These are phyloP conservation scores for Aphanomyces cochlioides DNA, from an alignment of 352 stramenopile genomes.

Conservation along the genomic window DNA sequence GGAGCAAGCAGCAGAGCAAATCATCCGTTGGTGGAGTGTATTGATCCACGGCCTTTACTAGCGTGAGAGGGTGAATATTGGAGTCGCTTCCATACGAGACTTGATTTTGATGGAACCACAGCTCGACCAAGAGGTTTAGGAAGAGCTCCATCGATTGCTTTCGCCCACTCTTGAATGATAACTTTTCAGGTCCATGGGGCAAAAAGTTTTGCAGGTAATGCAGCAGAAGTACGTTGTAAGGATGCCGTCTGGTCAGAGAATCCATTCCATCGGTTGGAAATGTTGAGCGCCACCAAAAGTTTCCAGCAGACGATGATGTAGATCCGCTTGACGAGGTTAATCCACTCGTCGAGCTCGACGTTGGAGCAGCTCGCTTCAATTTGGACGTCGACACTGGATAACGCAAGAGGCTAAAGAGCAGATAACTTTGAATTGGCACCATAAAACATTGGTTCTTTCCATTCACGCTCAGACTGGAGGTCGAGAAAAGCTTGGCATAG, in stretches of 20 bases:
- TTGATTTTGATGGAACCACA: slow-evolving; percentile 86
- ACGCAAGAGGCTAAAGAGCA: slow-evolving; percentile 80
- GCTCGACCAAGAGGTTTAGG: slow-evolving; percentile 81
- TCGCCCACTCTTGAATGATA: slow-evolving; percentile 72
- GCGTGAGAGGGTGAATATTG: slow-evolving; percentile 11
- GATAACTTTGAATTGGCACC: slow-evolving; percentile 81
- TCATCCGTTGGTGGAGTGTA: slow-evolving; percentile 85
- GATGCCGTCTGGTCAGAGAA: slow-evolving; percentile 63
- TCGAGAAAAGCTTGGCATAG: slow-evolving; percentile 22
- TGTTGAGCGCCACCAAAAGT: slow-evolving; percentile 59
- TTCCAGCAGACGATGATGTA: slow-evolving; percentile 10
- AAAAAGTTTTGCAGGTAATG: slow-evolving; percentile 81
- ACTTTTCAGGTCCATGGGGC: slow-evolving; percentile 41
- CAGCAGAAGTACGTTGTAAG: slow-evolving; percentile 80
- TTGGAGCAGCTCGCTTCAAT: slow-evolving; percentile 40
- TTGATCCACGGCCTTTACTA: slow-evolving; percentile 44
- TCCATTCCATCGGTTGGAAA: slow-evolving; percentile 65
- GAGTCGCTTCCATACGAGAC: slow-evolving; percentile 48
- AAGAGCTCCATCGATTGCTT: slow-evolving; percentile 78
- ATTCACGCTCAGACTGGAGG: slow-evolving; percentile 24
- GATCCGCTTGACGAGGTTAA: slow-evolving; percentile 7
- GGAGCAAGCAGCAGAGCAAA: slow-evolving; percentile 66
- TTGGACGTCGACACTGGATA: slow-evolving; percentile 71
- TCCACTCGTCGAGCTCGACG: slow-evolving; percentile 16
- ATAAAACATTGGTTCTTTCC: slow-evolving; percentile 54